phyloP scores from a whole-genome alignment of 2,329 filamentous ascomycete species.

The Ophiosphaerella korrae region DNA sequence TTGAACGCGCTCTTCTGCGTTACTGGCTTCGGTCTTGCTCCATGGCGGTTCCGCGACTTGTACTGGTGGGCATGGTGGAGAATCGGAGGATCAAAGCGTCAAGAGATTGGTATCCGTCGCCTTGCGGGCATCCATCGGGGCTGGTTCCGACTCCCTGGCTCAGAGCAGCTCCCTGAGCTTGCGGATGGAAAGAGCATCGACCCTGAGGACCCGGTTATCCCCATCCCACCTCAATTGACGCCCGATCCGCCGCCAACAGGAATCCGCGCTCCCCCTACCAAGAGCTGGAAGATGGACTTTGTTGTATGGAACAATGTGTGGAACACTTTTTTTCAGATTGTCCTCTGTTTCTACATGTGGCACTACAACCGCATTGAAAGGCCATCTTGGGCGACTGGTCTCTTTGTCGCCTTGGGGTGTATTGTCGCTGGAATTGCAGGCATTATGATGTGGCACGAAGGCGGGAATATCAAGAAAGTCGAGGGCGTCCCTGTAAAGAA shows the following conservation, averaged over 20 bases:
- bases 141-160: constrained; percentile 77
- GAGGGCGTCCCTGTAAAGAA: constrained; percentile 43
- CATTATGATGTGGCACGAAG: constrained; percentile 72
- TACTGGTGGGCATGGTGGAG: constrained; percentile 71
- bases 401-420: constrained; percentile 77
- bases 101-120: constrained; percentile 62
- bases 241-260: constrained; percentile 74
- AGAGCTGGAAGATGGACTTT: constrained; percentile 76
- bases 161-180: constrained; percentile 57
- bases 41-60: constrained; percentile 82
- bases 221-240: constrained; percentile 67
- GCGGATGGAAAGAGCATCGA: constrained; percentile 27
- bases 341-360: constrained; percentile 84
- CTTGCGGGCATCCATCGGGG: constrained; percentile 75
- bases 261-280: constrained; percentile 68
- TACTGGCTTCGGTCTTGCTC: constrained; percentile 81
- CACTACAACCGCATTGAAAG: constrained; percentile 72
- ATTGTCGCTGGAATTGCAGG: constrained; percentile 71
- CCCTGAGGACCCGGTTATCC: constrained; percentile 57
- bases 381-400: constrained; percentile 79
- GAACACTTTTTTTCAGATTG: constrained; percentile 79
- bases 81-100: constrained; percentile 57
- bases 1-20: constrained; percentile 85
- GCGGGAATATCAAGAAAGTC: constrained; percentile 53
- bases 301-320: constrained; percentile 78